A percentile compares a stretch with the other conserved stretches of the same genome.
These are phyloP conservation scores for Phialemonium atrogriseum DNA, from an alignment of 2,329 filamentous ascomycete genomes.

Conservation along the genomic window DNA sequence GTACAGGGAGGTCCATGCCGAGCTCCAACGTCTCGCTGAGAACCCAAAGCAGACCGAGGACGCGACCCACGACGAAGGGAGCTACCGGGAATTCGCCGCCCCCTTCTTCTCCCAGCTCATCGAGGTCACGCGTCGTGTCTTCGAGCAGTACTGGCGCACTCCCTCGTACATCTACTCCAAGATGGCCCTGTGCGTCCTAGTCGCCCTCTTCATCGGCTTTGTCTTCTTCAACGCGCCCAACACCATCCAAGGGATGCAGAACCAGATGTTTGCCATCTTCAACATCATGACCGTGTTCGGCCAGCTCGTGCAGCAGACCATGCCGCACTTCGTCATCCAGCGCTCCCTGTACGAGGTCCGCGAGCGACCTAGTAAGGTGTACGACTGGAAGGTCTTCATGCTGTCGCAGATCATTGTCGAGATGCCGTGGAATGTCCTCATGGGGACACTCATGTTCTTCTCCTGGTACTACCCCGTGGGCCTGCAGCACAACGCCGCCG, in stretches of 20 bases:
- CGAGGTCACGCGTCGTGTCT: conserved; percentile 65
- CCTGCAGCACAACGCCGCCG: conserved; percentile 60
- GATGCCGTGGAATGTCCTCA: conserved; percentile 73
- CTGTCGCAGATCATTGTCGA: conserved; percentile 77
- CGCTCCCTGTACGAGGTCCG: conserved; percentile 77
- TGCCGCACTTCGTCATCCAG: conserved; percentile 80
- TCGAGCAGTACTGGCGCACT: conserved; percentile 88
- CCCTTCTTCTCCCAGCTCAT: conserved; percentile 60
- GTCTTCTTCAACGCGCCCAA: conserved; percentile 67
- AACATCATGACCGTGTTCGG: conserved; percentile 77
- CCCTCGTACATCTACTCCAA: conserved; percentile 88
- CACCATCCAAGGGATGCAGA: conserved; percentile 70
- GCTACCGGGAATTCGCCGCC: conserved; percentile 72
- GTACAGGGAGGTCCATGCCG: conserved; percentile 44
- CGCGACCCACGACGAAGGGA: conserved; percentile 26
- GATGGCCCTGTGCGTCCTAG: conserved; percentile 53
- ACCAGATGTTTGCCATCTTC: conserved; percentile 82
- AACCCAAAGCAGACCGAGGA: conserved; percentile 28
- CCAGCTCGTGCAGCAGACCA: conserved; percentile 69
- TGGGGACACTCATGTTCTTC: conserved; percentile 68
- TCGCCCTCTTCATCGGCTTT: conserved; percentile 72
- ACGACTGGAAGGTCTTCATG: conserved; percentile 81
- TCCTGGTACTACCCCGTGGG: conserved; percentile 84
- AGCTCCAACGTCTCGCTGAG: conserved; percentile 48
- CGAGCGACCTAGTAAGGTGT: conserved; percentile 76